A percentile compares a stretch with the other conserved stretches of the same genome.
phyloP scores from a whole-genome alignment of 2,329 filamentous ascomycete genomes.

The Verticillium longisporum region DNA sequence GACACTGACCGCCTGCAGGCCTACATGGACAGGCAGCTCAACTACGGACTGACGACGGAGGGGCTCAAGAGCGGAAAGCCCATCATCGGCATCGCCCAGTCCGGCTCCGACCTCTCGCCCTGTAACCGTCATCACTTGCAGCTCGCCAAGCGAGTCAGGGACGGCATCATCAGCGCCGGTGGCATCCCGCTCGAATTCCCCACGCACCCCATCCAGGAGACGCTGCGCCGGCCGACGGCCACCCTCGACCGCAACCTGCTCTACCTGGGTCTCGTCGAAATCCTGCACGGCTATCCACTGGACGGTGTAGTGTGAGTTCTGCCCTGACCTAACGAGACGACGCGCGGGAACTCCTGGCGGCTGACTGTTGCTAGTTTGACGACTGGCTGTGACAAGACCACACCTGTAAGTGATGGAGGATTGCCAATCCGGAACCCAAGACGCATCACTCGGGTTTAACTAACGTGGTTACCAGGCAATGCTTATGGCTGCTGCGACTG shows the following conservation, averaged over 20 bases:
- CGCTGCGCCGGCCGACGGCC: conserved; percentile 36
- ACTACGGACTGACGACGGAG: conserved; percentile 40
- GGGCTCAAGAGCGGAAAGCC: conserved; percentile 42
- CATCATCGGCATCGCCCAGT: conserved; percentile 45
- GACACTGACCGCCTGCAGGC: conserved; percentile 23
- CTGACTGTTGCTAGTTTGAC: conserved; percentile 20
- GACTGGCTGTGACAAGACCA: conserved; percentile 47
- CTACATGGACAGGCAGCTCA: conserved; percentile 43
- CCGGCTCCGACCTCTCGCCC: conserved; percentile 41
- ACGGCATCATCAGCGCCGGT: conserved; percentile 40
- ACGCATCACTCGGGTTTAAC: neutral
- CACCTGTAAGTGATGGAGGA: conserved; percentile 24
- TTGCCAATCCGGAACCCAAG: neutral
- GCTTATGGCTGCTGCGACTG: conserved; percentile 43
- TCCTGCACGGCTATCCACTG: conserved; percentile 39
- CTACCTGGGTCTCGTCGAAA: conserved; percentile 39
- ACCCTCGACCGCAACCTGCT: conserved; percentile 41
- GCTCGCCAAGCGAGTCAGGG: conserved; percentile 40
- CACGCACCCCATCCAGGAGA: conserved; percentile 45
- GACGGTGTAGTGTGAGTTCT: conserved; percentile 35
- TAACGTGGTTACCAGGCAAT: neutral
- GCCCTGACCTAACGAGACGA: neutral
- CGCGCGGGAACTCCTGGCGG: neutral
- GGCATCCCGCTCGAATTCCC: conserved; percentile 45
- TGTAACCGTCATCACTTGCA: conserved; percentile 44